Conservation (phyloP, 768 basidiomycete genomes). For the Hericium erinaceus region DNA sequence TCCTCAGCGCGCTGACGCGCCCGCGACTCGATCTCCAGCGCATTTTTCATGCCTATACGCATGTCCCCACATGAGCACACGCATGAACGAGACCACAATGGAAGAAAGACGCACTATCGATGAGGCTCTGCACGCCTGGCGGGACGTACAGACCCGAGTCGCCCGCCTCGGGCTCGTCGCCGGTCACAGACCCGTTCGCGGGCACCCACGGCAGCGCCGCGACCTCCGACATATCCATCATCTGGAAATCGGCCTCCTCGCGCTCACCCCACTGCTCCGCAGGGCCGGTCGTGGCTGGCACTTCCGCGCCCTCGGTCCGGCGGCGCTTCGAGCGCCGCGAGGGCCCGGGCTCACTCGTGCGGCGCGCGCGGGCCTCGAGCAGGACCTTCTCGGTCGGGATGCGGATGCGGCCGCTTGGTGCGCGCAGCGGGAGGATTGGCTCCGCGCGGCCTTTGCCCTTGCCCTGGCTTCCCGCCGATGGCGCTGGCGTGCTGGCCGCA, state of each 20-base stretch:
- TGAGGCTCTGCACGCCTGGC: conserved; percentile 24
- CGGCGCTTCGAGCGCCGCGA: not conserved
- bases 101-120: conserved; percentile 22
- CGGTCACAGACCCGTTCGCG: not conserved
- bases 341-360: not conserved
- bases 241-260: conserved; percentile 19
- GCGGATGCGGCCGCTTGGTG: not conserved
- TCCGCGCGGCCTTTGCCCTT: conserved; percentile 1
- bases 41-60: conserved; percentile 24
- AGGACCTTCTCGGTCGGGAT: not conserved
- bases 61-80: not conserved
- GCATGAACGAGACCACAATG: not conserved
- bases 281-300: not conserved
- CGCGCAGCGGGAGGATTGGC: not conserved
- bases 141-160: conserved; percentile 24
- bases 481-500: no score
- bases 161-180: not conserved
- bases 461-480: not conserved
- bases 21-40: conserved; percentile 21
- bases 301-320: not conserved
- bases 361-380: not conserved
- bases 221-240: conserved; percentile 27
- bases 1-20: conserved; percentile 27
- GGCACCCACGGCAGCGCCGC: conserved; percentile 25
- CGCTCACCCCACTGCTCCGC: no score